A percentile compares a stretch with the other conserved stretches of the same genome.
Conservation (phyloP, 768 basidiomycete species). For the Naganishia randhawae region DNA sequence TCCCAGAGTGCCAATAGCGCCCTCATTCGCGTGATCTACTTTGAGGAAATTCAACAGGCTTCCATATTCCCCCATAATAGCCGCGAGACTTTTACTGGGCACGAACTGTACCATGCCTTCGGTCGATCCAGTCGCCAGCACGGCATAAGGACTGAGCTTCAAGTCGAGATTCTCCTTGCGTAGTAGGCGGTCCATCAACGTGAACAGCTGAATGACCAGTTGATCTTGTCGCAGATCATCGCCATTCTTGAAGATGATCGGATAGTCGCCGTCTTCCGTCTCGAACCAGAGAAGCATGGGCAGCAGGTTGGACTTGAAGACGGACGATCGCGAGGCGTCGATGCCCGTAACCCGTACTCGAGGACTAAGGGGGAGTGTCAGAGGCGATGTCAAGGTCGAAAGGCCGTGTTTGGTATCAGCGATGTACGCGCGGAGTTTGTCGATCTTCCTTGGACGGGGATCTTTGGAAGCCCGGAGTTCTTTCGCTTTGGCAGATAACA, state of each 20-base stretch:
- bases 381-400: constrained; percentile 63
- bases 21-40: constrained; percentile 83
- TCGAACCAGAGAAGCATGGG: constrained; percentile 88
- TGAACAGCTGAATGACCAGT: constrained; percentile 95
- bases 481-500: constrained; percentile 75
- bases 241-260: constrained; percentile 97
- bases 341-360: constrained; percentile 77
- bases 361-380: constrained; percentile 91
- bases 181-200: constrained; percentile 89
- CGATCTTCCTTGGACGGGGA: constrained; percentile 92
- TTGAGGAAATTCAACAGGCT: constrained; percentile 78
- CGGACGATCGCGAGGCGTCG: constrained; percentile 82
- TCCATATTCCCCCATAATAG: constrained; percentile 77
- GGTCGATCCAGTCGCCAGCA: constrained; percentile 81
- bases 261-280: constrained; percentile 66
- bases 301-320: constrained; percentile 95
- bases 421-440: constrained; percentile 80
- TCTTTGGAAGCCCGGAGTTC: constrained; percentile 88
- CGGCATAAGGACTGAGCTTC: constrained; percentile 74
- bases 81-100: constrained; percentile 89
- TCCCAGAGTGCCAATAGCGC: constrained; percentile 87
- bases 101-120: constrained; percentile 98
- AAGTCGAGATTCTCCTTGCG: constrained; percentile 93
- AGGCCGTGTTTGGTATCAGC: constrained; percentile 81
- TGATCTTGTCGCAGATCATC: constrained; percentile 99